Evolutionary conservation across 352 stramenopile species (phyloP).

Genomic region (Globisporangium middletonii): DNA sequence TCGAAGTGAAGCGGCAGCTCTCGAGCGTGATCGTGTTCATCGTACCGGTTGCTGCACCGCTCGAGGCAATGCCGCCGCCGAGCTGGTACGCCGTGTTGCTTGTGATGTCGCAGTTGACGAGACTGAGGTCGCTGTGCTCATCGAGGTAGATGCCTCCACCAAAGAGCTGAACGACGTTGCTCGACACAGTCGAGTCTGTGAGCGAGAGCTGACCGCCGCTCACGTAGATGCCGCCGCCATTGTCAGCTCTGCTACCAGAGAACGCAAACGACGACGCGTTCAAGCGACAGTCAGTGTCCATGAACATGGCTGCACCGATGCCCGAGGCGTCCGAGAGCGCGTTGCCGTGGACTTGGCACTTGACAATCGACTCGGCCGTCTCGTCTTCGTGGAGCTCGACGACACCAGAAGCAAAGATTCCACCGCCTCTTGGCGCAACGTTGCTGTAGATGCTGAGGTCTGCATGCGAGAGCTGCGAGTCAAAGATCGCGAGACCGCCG

Average conservation of each 20-base stretch:
- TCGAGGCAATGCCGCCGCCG: slow-evolving; percentile 22
- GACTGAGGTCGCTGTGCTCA: slow-evolving; percentile 11
- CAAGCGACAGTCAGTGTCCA: slow-evolving; percentile 12
- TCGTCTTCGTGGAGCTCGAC: slow-evolving; percentile 1
- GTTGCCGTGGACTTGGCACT: slow-evolving; percentile 6
- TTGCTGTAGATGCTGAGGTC: slow-evolving; percentile 20
- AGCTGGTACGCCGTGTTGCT: slow-evolving; percentile 22
- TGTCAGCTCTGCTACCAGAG: slow-evolving; percentile 8
- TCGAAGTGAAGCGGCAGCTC: slow-evolving; percentile 18
- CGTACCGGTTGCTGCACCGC: slow-evolving; percentile 1
- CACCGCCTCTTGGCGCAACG: slow-evolving; percentile 18
- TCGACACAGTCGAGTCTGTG: slow-evolving; percentile 3
- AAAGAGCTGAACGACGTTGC: slow-evolving; percentile 2
- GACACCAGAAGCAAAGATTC: slow-evolving; percentile 16
- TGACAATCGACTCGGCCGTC: background rate
- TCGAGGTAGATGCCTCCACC: slow-evolving; percentile 27
- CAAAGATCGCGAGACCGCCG: slow-evolving; percentile 18
- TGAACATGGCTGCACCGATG: slow-evolving; percentile 22
- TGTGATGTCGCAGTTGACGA: slow-evolving; percentile 19
- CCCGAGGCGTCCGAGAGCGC: slow-evolving; percentile 1
- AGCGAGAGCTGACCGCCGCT: slow-evolving; percentile 16
- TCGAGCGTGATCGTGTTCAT: slow-evolving; percentile 16
- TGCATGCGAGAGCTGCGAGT: slow-evolving; percentile 20
- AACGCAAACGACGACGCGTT: slow-evolving; percentile 15
- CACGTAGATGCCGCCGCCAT: slow-evolving; percentile 25